Percentiles rank a stretch among this genome's conserved stretches.
phyloP scores from a whole-genome alignment of 2,329 filamentous ascomycete genomes.

The Fusarium sp. region DNA sequence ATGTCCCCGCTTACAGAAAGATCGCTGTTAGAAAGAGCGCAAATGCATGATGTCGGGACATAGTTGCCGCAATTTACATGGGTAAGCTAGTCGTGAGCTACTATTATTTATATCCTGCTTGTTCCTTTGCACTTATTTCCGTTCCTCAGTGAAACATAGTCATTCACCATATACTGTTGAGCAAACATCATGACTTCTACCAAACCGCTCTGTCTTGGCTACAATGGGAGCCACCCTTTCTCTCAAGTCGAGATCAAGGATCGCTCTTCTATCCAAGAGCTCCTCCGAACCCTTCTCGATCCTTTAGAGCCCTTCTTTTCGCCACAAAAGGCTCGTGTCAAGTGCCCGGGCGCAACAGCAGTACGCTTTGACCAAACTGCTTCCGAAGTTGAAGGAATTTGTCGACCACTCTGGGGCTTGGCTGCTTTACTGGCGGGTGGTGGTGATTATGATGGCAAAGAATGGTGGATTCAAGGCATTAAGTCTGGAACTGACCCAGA shows the following conservation, averaged over 20 bases:
- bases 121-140: constrained; percentile 1
- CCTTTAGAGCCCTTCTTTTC: constrained; percentile 82
- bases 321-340: constrained; percentile 74
- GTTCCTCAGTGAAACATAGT: constrained; percentile 1
- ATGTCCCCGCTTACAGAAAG: constrained; percentile 27
- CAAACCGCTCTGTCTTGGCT: constrained; percentile 61
- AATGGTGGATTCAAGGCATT: constrained; percentile 78
- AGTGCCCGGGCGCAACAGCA: constrained; percentile 77
- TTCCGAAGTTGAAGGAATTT: constrained; percentile 83
- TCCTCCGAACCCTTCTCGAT: constrained; percentile 75
- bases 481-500: constrained; percentile 79
- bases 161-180: background rate
- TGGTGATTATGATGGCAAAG: constrained; percentile 73
- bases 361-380: constrained; percentile 84
- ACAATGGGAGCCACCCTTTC: constrained; percentile 70
- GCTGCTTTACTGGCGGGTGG: constrained; percentile 79
- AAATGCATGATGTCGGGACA: constrained; percentile 32
- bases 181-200: constrained; percentile 38
- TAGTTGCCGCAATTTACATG: constrained; percentile 19
- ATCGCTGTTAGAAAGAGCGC: constrained; percentile 8
- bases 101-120: constrained; percentile 16
- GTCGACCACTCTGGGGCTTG: constrained; percentile 82
- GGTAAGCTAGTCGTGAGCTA: constrained; percentile 10
- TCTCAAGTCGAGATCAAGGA: constrained; percentile 65
- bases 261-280: constrained; percentile 71